Conservation (phyloP, 1,139 yeast genomes). For the Protomyces lactucae-debilis region DNA sequence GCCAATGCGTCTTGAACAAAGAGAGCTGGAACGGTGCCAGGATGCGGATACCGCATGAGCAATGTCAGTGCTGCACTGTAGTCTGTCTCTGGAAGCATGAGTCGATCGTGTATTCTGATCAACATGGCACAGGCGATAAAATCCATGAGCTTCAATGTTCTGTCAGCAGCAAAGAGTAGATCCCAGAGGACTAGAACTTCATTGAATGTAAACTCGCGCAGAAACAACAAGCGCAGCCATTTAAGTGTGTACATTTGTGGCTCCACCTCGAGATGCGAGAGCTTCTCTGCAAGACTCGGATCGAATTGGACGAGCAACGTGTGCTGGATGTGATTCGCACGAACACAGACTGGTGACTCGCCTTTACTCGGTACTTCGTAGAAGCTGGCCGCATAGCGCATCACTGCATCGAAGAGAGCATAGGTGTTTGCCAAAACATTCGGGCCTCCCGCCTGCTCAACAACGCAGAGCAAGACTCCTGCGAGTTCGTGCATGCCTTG, state of each 20-base stretch:
- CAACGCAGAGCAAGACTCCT: slow-evolving; percentile 45
- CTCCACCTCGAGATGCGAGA: slow-evolving; percentile 49
- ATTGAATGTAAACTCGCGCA: slow-evolving; percentile 47
- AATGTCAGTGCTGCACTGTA: slow-evolving; percentile 38
- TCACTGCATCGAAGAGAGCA: slow-evolving; percentile 38
- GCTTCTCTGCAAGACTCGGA: slow-evolving; percentile 37
- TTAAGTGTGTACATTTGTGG: slow-evolving; percentile 60
- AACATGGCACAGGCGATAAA: slow-evolving; percentile 40
- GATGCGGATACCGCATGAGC: slow-evolving; percentile 38
- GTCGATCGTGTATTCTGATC: slow-evolving; percentile 36
- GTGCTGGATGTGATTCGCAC: slow-evolving; percentile 38
- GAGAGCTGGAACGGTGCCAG: slow-evolving; percentile 32
- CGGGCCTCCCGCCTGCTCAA: slow-evolving; percentile 28
- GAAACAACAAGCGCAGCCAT: slow-evolving; percentile 50
- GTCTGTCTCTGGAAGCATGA: slow-evolving; percentile 29
- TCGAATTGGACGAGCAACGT: slow-evolving; percentile 42
- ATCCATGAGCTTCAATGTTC: slow-evolving; percentile 37
- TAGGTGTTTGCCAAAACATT: slow-evolving; percentile 38
- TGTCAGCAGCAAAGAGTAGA: slow-evolving; percentile 39
- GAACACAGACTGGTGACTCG: not conserved
- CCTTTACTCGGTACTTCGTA: slow-evolving; percentile 38
- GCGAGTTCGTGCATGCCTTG: slow-evolving; percentile 62
- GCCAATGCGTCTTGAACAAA: slow-evolving; percentile 38
- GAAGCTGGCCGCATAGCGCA: slow-evolving; percentile 39
- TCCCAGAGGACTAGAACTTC: slow-evolving; percentile 41